phyloP scores from a whole-genome alignment of 306 rosid species.

The Cucurbita maxima region DNA sequence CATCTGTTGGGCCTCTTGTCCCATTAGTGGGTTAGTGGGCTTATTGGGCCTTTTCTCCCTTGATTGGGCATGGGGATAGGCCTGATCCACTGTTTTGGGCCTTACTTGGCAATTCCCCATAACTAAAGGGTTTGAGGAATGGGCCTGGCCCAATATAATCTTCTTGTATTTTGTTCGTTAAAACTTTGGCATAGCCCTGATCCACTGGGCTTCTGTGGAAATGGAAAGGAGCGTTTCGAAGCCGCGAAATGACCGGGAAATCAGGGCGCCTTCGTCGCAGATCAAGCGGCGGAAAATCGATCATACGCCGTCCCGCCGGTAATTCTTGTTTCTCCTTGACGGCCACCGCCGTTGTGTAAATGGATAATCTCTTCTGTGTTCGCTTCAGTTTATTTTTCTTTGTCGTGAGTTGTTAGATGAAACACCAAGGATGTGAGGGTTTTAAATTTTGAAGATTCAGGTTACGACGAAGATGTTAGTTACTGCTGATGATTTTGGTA shows the following conservation, averaged over 20 bases:
- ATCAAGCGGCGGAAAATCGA: neutral
- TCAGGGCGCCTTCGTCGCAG: neutral
- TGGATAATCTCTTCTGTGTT: neutral
- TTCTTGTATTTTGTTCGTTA: neutral
- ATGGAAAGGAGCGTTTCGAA: neutral
- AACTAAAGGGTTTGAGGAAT: neutral
- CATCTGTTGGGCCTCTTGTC: neutral
- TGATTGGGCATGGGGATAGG: neutral
- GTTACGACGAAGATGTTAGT: neutral
- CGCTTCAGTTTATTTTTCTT: neutral
- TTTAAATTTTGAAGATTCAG: neutral
- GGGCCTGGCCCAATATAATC: neutral
- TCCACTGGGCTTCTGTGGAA: neutral
- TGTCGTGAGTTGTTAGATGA: neutral
- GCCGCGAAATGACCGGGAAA: neutral
- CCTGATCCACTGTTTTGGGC: neutral
- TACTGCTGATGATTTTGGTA: neutral
- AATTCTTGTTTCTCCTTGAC: neutral
- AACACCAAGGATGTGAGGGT: neutral
- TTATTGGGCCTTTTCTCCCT: neutral
- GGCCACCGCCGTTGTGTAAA: neutral
- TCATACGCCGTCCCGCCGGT: neutral
- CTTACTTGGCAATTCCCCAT: neutral
- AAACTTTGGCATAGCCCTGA: neutral
- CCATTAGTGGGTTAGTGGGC: neutral